Evolutionary conservation across 1,139 yeast genomes (phyloP).

Genomic region (Yamadazyma sp.): DNA sequence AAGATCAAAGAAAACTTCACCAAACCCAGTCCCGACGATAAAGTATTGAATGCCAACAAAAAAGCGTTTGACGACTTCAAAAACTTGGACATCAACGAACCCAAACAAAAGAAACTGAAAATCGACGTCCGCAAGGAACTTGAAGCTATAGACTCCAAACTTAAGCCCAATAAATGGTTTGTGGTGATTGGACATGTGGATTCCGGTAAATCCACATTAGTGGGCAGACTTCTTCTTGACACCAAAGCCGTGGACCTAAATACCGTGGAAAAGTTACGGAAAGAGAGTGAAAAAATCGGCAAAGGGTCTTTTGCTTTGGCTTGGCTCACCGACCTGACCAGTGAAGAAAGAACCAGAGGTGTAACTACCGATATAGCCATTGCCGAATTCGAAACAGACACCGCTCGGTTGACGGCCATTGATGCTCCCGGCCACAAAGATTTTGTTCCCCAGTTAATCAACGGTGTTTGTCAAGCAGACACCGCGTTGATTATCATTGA

Average conservation of each 20-base stretch:
- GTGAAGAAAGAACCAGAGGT: slow-evolving; percentile 86
- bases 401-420: slow-evolving; percentile 74
- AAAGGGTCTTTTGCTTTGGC: slow-evolving; percentile 94
- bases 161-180: slow-evolving; percentile 70
- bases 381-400: slow-evolving; percentile 70
- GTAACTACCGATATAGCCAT: slow-evolving; percentile 94
- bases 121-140: slow-evolving; percentile 43
- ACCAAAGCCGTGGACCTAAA: slow-evolving; percentile 77
- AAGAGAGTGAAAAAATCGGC: slow-evolving; percentile 80
- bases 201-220: slow-evolving; percentile 94
- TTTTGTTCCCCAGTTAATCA: slow-evolving; percentile 55
- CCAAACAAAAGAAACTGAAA: slow-evolving; percentile 16
- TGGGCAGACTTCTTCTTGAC: slow-evolving; percentile 86
- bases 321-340: slow-evolving; percentile 96
- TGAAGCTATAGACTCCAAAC: slow-evolving; percentile 27
- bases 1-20: slow-evolving; percentile 58
- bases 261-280: slow-evolving; percentile 71
- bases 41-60: slow-evolving; percentile 60
- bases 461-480: slow-evolving; percentile 59
- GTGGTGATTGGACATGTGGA: slow-evolving; percentile 97
- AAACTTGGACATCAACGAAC: slow-evolving; percentile 21
- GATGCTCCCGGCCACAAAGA: slow-evolving; percentile 82
- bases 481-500: slow-evolving; percentile 75
- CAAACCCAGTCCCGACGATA: slow-evolving; percentile 84
- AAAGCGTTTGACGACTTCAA: slow-evolving; percentile 45